Evolutionary conservation across 441 rosid genomes (phyloP), one percentile per base, ranked within the genome.

Genomic region (Arabidopsis hybrid): DNA sequence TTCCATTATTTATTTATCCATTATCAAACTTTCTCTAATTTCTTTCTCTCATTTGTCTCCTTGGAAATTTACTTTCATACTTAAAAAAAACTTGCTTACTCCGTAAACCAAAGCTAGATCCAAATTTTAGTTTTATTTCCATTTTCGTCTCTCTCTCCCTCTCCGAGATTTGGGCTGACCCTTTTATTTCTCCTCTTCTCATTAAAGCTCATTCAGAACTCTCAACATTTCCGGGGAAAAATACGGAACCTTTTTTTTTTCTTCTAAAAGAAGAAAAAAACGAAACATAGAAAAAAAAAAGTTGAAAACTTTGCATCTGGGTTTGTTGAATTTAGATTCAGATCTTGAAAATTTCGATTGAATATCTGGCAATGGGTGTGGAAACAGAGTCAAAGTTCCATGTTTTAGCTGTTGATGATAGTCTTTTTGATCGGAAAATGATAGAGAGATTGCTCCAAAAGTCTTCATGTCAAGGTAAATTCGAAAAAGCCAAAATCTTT

Each of bases 401-500:
- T 71, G 90, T 88, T 9, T 65, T 88, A 13, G 90, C 92, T n/a
- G 92, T 88, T 73, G 92, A 86, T 76, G 90, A 88, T 75, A 88
- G 86, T 67, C 65, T 75, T 32, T 67, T 86, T 6, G 90, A 88
- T 66, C 79, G 92, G 66, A 88, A 85, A 74, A 86, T 88, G 16
- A 86, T 88, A 3, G 90, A 88, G 75, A 80, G 78, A 76, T 77
- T 88, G 47, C 90, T 88, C 50, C 87, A 83, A 68, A 85, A 84
- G 71, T 88, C 92, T 32, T 86, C 90, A 1, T 88, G 83, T 72
- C 90, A 88, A 84, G 93, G 93, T 85, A 67, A 5, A 8, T 9
- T 16, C 45, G 31, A 53, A 26, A 32, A n/a, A 46, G 12, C 4
- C 12, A 32, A 21, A 32, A 7, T 43, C 34, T 65, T 17, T 40